Percentiles rank a stretch among this genome's conserved stretches.
Evolutionary conservation across 139 green algal species (phyloP).

Genomic region (Chlamydomonas asymmetrica): DNA sequence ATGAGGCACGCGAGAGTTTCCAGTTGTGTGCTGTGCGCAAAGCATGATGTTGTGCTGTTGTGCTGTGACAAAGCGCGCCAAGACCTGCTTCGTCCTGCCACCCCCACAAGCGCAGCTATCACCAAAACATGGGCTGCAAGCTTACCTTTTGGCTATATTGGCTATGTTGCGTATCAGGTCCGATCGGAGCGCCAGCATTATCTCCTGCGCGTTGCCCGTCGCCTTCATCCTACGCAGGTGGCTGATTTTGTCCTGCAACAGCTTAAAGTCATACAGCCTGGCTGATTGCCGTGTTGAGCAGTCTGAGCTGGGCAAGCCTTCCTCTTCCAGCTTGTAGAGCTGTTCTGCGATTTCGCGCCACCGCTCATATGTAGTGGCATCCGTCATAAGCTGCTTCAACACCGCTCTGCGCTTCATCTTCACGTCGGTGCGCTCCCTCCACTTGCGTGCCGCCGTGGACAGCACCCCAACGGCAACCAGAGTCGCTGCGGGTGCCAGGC

Average conservation of each 20-base stretch:
- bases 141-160: constrained; percentile 81
- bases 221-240: constrained; percentile 61
- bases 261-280: constrained; percentile 83
- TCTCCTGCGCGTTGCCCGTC: constrained; percentile 69
- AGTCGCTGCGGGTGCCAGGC: constrained; percentile 20
- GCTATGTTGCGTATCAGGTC: constrained; percentile 95
- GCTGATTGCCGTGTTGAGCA: constrained; percentile 15
- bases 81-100: no score
- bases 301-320: constrained; percentile 10
- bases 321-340: constrained; percentile 56
- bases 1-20: no score
- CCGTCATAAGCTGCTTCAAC: constrained; percentile 30
- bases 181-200: constrained; percentile 87
- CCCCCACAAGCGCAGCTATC: constrained; percentile 1
- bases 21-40: no score
- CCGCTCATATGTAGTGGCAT: constrained; percentile 59
- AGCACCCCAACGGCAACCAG: constrained; percentile 27
- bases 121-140: background rate
- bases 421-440: constrained; percentile 45
- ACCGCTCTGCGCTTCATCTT: constrained; percentile 29
- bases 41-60: no score
- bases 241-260: constrained; percentile 73
- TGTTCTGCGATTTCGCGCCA: constrained; percentile 67
- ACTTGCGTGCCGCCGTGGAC: constrained; percentile 7
- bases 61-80: no score